Conservation (phyloP, 441 rosid species). For the Pelargonium citronellum region DNA sequence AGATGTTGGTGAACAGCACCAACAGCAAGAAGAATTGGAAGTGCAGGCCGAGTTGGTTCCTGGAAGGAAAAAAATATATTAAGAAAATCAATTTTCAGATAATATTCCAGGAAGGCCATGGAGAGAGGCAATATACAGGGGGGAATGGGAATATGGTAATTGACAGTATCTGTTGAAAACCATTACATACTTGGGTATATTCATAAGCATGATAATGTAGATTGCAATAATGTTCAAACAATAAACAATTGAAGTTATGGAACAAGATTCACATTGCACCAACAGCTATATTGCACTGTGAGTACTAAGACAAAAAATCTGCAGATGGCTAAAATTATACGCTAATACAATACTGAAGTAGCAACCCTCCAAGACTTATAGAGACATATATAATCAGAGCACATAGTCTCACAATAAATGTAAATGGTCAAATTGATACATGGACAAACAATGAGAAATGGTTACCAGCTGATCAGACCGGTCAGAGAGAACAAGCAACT, state of each 20-base stretch:
- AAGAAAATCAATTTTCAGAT: slow-evolving; percentile 10
- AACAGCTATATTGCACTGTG: not conserved
- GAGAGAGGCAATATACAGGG: slow-evolving; percentile 5
- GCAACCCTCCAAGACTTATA: slow-evolving; percentile 1
- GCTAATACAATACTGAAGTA: not conserved
- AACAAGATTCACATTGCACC: slow-evolving; percentile 13
- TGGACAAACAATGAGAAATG: slow-evolving; percentile 5
- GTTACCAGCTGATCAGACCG: slow-evolving; percentile 70
- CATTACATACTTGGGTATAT: not conserved
- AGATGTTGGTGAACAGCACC: slow-evolving; percentile 99
- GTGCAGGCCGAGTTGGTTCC: slow-evolving; percentile 89
- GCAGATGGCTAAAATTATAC: not conserved
- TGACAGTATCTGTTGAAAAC: not conserved
- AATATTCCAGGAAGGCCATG: slow-evolving; percentile 7
- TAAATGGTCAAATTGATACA: not conserved
- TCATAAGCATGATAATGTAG: not conserved
- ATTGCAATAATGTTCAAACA: not conserved
- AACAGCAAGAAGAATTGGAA: slow-evolving; percentile 94
- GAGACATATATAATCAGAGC: not conserved
- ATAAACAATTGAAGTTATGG: not conserved
- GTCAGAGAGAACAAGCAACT: slow-evolving; percentile 89
- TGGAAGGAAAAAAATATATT: slow-evolving; percentile 28
- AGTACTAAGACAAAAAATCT: not conserved
- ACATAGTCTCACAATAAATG: not conserved
- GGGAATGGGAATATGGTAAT: not conserved